Evolutionary conservation across 2,329 filamentous ascomycete genomes (phyloP).

Genomic region (Juglanconis oblonga): DNA sequence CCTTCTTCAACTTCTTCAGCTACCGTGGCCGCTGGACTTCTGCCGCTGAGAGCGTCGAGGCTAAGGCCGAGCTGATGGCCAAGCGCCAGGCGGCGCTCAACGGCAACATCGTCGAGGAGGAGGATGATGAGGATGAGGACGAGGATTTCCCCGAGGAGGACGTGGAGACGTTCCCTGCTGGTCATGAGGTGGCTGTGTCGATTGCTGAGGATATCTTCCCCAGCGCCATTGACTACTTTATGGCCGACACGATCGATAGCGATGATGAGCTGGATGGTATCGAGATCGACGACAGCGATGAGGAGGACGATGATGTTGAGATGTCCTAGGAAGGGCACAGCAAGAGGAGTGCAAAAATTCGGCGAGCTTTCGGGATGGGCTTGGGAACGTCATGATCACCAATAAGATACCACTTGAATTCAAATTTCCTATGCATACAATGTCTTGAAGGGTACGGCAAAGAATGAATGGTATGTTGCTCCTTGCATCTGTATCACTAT

Average conservation of each 20-base stretch:
- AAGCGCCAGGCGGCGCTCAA: slow-evolving; percentile 26
- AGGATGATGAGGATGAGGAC: slow-evolving; percentile 35
- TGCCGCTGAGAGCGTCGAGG: slow-evolving; percentile 58
- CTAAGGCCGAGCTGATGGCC: slow-evolving; percentile 35
- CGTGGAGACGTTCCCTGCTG: slow-evolving; percentile 23
- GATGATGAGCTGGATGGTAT: slow-evolving; percentile 18
- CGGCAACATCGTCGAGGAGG: slow-evolving; percentile 28
- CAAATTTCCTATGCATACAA: background rate
- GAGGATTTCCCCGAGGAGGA: slow-evolving; percentile 31
- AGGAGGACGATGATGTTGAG: slow-evolving; percentile 18
- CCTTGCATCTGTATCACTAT: too few species aligned
- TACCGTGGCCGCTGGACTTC: slow-evolving; percentile 59
- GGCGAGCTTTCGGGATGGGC: background rate
- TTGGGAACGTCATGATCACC: slow-evolving; percentile 5
- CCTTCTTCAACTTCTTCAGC: slow-evolving; percentile 71
- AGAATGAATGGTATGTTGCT: too few species aligned
- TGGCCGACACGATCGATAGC: slow-evolving; percentile 19
- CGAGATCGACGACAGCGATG: slow-evolving; percentile 16
- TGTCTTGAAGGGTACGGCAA: too few species aligned
- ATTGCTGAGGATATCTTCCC: slow-evolving; percentile 21
- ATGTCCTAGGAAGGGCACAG: slow-evolving; percentile 10
- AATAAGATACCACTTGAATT: slow-evolving; percentile 9
- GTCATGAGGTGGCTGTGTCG: slow-evolving; percentile 18
- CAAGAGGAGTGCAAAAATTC: background rate
- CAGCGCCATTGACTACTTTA: slow-evolving; percentile 19